Base-by-base conservation (phyloP, 768 basidiomycete species). In the Mycena kentingensis region DNA sequence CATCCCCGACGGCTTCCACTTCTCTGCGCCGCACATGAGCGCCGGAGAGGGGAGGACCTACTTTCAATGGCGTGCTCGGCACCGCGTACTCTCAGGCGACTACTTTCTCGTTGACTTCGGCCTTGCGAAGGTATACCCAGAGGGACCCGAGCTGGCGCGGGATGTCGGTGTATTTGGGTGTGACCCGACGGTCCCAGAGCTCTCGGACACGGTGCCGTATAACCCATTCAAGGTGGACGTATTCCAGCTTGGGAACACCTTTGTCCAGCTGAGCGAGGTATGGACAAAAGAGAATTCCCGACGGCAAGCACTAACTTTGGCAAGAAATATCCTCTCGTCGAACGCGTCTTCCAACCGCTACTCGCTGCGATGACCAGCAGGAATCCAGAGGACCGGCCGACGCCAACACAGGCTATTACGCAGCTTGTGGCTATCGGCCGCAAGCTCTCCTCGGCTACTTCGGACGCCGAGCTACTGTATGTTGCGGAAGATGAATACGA, bases 61-160 rank as follows among this genome's bases (percentile, higher is more conserved):
- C n/a, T n/a, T 29, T 31, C 8, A 21, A 16, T 7, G 28, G 32
- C 21, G n/a, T 34, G 2, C 43, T 55, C 49, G 54, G 10, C 52
- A 38, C 13, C 27, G 49, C 16, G 39, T 59, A 18, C 7, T 24
- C 15, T 45, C 52, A 11, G 37, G 55, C 32, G 28, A 43, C 10
- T 55, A 59, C 12, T 59, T 48, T n/a, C 55, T 43, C 27, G 55
- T 59, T n/a, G 58, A 59, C 13, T 59, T 59, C 15, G 49, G 49
- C 2, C 46, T 51, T 3, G 46, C 58, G 1, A 4, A 27, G 5
- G 28, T 43, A 11, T 54, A 39, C 26, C 53, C 45, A 6, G n/a
- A 46, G 5, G 57, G 58, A 3, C 44, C 31, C 22, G 46, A 55
- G 10, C 39, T 49, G 3, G 49, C 54, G 12, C 4, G 7, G 1